Base-by-base conservation (phyloP, 208 protist species). In the Angomonas desouzai region DNA sequence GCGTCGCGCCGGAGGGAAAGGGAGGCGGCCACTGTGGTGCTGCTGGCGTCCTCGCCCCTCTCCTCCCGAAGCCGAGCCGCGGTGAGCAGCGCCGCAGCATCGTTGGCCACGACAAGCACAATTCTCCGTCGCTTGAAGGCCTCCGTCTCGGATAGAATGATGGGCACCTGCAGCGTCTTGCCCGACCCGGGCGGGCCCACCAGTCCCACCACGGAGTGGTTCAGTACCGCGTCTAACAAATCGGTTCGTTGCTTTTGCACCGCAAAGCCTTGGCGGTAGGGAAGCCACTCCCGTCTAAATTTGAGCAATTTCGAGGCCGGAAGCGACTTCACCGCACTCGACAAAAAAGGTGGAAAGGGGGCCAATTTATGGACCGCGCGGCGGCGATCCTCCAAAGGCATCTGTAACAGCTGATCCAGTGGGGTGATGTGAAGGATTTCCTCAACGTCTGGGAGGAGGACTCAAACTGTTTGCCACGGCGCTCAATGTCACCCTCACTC, bases 131-230 rank as follows among this genome's bases (percentile, higher is more conserved):
- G 74, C 70, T 93, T 96, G 57, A 91, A 76, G 43, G 78, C 76
- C 29, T 93, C 90, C n/a, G 83, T 91, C 40, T 93, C 90, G n/a
- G 82, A 75, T 16, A 96, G 76, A 9, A 93, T 74, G 40, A 83
- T 76, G 0, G 90, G 87, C 16, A 91, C 60, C 62, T 96, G 90
- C 53, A 92, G 64, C 0, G 90, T 94, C 11, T 77, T 62, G 10
- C 90, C 90, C 28, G 71, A 85, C 2, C 81, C 85, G 3, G 62
- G 59, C 3, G 57, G 63, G 0, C 81, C 90, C 7, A 92, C 73
- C 16, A 96, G 62, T 0, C 77, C 76, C 4, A 93, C 74, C 0
- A 92, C 77, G 3, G 65, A 64, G 59, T 79, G 69, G 51, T 72
- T 81, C 9, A 85, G 62, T 30, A 93, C 66, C 4, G 85, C 85